phyloP scores from a whole-genome alignment of 2,329 filamentous ascomycete species.

The Ophidiomyces ophidiicola region DNA sequence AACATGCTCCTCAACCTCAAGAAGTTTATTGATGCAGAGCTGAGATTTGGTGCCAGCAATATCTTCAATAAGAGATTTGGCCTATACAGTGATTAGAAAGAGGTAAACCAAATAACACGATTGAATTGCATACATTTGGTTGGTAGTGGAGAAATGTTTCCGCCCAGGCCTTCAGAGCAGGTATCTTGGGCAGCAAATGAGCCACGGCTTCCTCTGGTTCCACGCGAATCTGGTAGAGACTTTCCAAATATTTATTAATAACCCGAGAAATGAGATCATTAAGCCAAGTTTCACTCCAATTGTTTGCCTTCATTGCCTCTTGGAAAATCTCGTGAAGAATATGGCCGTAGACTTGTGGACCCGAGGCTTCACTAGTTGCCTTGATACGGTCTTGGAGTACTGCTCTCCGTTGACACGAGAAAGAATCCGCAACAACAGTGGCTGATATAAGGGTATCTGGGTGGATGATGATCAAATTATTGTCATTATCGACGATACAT shows the following conservation, averaged over 20 bases:
- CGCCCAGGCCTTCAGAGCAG: constrained; percentile 72
- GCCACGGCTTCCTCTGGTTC: constrained; percentile 60
- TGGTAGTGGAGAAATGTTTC: constrained; percentile 60
- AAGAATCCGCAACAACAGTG: constrained; percentile 92
- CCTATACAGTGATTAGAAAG: constrained; percentile 26
- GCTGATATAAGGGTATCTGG: constrained; percentile 92
- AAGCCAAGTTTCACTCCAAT: constrained; percentile 63
- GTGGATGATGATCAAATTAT: constrained; percentile 79
- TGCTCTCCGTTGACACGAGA: constrained; percentile 77
- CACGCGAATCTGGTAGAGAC: constrained; percentile 76
- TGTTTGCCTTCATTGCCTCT: constrained; percentile 68
- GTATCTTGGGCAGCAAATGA: constrained; percentile 71
- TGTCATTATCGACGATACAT: constrained; percentile 69
- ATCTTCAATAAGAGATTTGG: constrained; percentile 63
- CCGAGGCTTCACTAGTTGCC: constrained; percentile 65
- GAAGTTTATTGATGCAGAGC: constrained; percentile 81
- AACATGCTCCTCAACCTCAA: constrained; percentile 94
- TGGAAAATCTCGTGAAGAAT: constrained; percentile 95
- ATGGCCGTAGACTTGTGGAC: constrained; percentile 79
- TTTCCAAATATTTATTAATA: constrained; percentile 69
- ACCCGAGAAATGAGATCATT: constrained; percentile 53
- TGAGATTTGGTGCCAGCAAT: constrained; percentile 62
- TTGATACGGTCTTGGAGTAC: constrained; percentile 93
- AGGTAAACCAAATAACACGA: not conserved
- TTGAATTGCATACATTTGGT: constrained; percentile 48